Base-by-base conservation (phyloP, 768 basidiomycete species). In the Coprinopsis marcescibilis region DNA sequence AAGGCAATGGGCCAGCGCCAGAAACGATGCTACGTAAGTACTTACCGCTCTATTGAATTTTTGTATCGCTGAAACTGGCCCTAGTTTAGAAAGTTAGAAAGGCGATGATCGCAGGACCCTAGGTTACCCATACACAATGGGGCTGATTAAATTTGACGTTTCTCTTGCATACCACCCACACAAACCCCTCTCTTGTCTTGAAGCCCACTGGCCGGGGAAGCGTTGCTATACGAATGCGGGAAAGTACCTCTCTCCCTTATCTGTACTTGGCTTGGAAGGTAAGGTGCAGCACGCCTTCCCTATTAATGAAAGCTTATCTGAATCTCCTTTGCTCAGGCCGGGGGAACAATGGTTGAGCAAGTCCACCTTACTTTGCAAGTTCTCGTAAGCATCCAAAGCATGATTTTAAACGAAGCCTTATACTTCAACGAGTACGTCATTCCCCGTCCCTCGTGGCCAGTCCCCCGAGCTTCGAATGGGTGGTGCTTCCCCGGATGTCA, bases 311-410 rank as follows among this genome's bases (percentile, higher is more conserved):
- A 17, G 7, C 20, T 8, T 40, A 23, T 10, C 38, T 23, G 25
- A 10, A 4, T 40, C 7, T 27, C 43, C 30, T 4, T 45, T 30
- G 19, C 11, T 15, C 46, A 66, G 65, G 2, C 61, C 63, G 41
- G 64, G 65, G 50, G 65, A 65, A 57, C 59, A 73, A 55, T 80
- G 77, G 77, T 63, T 61, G 3, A 56, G 62, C 35, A 71, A 71
- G 42, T 77, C 75, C n/a, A 79, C 77, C 7, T 58, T 80, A 17
- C 62, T 79, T 29, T n/a, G n/a, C 78, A 79, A 57, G 76, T 78
- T 14, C 60, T 80, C 14, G 72, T 81, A 26, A 76, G 73, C 45
- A 77, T 79, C 20, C 78, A 78, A 57, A 73, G 72, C 57, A 79
- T 78, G 76, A 79, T 78, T 48, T 59, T 78, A 26, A 67, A 76